phyloP scores from a whole-genome alignment of 2,329 filamentous ascomycete genomes.

The Exserohilum turcica region DNA sequence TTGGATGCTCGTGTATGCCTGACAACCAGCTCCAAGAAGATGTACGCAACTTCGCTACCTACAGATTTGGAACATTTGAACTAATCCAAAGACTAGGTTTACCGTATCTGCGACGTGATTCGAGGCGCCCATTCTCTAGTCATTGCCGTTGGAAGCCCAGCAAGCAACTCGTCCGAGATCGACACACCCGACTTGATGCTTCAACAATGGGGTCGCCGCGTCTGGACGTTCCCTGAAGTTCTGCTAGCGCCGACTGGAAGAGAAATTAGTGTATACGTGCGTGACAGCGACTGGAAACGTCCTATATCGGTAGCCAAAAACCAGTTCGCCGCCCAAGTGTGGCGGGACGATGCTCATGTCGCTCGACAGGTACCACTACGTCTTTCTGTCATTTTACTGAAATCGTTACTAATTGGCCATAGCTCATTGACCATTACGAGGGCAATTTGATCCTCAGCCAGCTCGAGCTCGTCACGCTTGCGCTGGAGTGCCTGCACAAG shows the following conservation, averaged over 20 bases:
- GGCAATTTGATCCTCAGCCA: conserved; percentile 49
- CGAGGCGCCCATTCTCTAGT: conserved; percentile 51
- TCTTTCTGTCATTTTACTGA: not conserved
- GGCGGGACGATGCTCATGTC: conserved; percentile 46
- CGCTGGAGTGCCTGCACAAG: conserved; percentile 49
- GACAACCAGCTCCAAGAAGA: conserved; percentile 43
- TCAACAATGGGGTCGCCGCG: conserved; percentile 51
- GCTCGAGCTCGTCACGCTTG: conserved; percentile 51
- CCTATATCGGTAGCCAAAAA: conserved; percentile 45
- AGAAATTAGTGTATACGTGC: conserved; percentile 43
- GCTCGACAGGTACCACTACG: conserved; percentile 33
- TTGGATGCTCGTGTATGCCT: conserved; percentile 52
- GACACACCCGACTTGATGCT: conserved; percentile 41
- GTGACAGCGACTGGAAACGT: conserved; percentile 27
- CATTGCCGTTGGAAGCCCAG: conserved; percentile 48
- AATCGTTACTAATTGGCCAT: not conserved
- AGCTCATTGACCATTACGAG: conserved; percentile 56
- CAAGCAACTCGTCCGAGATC: conserved; percentile 23
- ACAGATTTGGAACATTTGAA: too few relatives aligned
- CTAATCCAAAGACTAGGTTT: conserved; percentile 35
- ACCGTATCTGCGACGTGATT: conserved; percentile 55
- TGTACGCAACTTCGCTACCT: too few relatives aligned
- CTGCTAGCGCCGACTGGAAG: conserved; percentile 41
- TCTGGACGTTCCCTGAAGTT: conserved; percentile 56
- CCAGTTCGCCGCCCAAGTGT: conserved; percentile 50